Conservation (phyloP, 163 green algal species). For the Scenedesmus sp. region DNA sequence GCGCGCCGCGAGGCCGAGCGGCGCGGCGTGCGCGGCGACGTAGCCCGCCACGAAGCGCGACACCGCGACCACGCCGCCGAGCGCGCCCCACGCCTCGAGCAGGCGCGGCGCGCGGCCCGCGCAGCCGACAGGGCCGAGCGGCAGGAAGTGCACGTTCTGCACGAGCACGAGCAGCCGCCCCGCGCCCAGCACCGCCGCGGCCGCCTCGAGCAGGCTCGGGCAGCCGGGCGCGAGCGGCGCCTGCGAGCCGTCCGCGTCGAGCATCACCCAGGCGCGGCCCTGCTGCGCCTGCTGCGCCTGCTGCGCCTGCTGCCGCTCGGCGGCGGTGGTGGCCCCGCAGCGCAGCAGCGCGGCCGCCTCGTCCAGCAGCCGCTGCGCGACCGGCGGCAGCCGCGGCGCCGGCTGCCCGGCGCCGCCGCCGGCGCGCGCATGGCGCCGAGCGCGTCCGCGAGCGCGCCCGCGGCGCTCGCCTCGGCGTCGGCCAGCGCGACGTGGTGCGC, state of each 20-base stretch:
- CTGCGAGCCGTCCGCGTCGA: conserved; percentile 59
- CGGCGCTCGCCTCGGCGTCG: conserved; percentile 24
- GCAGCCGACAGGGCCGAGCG: conserved; percentile 53
- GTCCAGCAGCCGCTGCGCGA: not conserved
- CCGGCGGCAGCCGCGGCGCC: not conserved
- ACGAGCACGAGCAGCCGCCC: conserved; percentile 38
- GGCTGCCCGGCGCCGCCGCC: not conserved
- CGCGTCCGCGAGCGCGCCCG: not conserved
- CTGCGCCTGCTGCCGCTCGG: not conserved
- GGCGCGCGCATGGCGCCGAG: not conserved
- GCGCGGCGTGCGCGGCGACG: conserved; percentile 2
- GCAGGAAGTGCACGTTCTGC: conserved; percentile 69
- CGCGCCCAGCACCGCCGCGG: not conserved
- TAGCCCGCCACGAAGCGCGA: conserved; percentile 56
- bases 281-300: not conserved
- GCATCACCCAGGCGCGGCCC: conserved; percentile 44
- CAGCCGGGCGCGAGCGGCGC: not conserved
- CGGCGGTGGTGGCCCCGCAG: not conserved
- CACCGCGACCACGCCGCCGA: conserved; percentile 46
- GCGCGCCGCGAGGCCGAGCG: not conserved
- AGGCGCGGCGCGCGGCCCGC: conserved; percentile 17
- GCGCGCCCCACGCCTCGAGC: conserved; percentile 41
- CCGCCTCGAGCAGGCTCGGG: conserved; percentile 30
- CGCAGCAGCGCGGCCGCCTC: not conserved
- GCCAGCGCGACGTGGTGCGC: conserved; percentile 21